A percentile compares a stretch with the other conserved stretches of the same genome.
phyloP scores from a whole-genome alignment of 148 eudicot species.

The Rhododendron mucronatum region DNA sequence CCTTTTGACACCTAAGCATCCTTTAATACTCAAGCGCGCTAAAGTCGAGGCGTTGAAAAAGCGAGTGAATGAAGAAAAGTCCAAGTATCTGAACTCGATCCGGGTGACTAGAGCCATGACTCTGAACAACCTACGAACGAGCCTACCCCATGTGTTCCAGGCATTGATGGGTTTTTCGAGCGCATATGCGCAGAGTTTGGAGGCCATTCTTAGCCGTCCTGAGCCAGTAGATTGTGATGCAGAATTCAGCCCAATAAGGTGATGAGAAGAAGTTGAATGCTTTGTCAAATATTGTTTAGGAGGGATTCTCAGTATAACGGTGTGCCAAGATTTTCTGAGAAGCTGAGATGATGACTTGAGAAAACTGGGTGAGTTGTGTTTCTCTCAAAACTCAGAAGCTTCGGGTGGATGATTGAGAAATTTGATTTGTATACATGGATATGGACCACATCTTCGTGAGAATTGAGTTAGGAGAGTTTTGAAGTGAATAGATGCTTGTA shows the following conservation, averaged over 20 bases:
- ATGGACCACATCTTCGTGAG: neutral
- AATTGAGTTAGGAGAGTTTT: neutral
- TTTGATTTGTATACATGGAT: neutral
- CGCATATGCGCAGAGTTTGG: conserved; percentile 45
- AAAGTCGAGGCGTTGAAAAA: conserved; percentile 45
- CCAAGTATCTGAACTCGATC: conserved; percentile 39
- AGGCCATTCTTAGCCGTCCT: conserved; percentile 31
- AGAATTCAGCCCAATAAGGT: neutral
- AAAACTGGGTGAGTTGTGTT: neutral
- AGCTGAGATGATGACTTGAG: neutral
- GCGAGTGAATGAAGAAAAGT: conserved; percentile 44
- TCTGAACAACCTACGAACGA: conserved; percentile 45
- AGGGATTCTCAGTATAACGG: neutral
- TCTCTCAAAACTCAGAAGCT: neutral
- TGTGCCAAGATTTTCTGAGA: neutral
- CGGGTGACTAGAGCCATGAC: conserved; percentile 53
- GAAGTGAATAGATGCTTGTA: neutral
- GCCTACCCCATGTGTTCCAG: conserved; percentile 61
- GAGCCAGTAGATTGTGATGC: conserved; percentile 9
- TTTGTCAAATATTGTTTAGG: neutral
- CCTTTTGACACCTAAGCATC: conserved; percentile 46
- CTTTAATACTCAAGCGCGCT: conserved; percentile 41
- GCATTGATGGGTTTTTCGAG: conserved; percentile 47
- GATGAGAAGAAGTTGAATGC: neutral
- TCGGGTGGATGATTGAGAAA: neutral